Evolutionary conservation across 148 eudicot genomes (phyloP), one percentile per base, ranked within the genome.

Genomic region (Drosera capensis): DNA sequence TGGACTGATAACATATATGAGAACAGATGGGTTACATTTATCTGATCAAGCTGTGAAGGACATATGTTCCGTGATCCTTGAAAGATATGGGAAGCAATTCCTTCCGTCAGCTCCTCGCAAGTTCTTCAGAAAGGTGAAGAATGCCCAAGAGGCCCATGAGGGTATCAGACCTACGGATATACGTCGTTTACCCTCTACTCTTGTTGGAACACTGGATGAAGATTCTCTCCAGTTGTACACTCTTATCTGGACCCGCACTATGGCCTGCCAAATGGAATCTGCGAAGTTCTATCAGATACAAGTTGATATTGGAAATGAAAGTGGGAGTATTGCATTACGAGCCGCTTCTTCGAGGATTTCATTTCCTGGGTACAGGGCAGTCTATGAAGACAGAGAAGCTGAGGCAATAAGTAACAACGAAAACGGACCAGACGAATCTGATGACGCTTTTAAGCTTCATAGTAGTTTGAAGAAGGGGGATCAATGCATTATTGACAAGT

Each of bases 121-220:
- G 45, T 80, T 60, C 66, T 80, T 67, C 25, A 90, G 80, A 25
- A 90, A 75, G 77, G 93, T 84, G 49, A 90, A 84, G 58, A 90
- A 90, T 57, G 93, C 97, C 40, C 97, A 90, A 77, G 97, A 90
- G 68, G 95, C 97, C 51, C 97, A 90, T 56, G 97, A 90, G 66
- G 97, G 95, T 53, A 80, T 90, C 61, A 73, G 97, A 60, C 97
- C 97, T 43, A 80, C 97, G 23, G 73, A 78, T 68, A 69, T 90
- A 43, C 54, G 61, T 21, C 71, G 86, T 54, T 43, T 84, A 23
- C 93, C 97, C 14, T 80, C 93, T n/a, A 67, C 6, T 53, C 78
- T 90, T 46, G 67, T 26, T 51, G 64, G 74, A 46, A 66, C 58
- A 25, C 76, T 90, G 31, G 97, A 90, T 58, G 88, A 48, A 60